Conservation (phyloP, 164 flowering plant species). For the Cinnamomum chago region DNA sequence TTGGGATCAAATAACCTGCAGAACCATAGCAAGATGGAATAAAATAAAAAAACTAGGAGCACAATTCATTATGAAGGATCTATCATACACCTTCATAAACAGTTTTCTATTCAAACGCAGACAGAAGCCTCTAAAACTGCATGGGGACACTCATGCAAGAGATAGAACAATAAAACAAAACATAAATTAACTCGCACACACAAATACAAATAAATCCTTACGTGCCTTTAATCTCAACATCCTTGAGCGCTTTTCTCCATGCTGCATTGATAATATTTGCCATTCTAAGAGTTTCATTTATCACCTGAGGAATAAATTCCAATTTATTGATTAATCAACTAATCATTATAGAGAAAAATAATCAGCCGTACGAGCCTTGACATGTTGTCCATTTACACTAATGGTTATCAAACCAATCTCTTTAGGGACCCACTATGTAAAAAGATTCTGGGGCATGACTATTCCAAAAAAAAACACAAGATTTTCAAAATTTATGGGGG, state of each 20-base stretch:
- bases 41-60: neutral
- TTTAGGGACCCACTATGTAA: neutral
- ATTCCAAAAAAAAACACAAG: too few relatives aligned
- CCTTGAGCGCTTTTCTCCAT: conserved; percentile 86
- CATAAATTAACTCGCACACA: too few relatives aligned
- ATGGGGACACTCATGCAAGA: neutral
- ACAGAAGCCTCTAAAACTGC: neutral
- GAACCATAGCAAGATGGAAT: neutral
- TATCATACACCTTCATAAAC: neutral
- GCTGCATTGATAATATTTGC: conserved; percentile 81
- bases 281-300: conserved; percentile 82
- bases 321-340: neutral
- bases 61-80: neutral
- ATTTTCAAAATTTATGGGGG: too few relatives aligned
- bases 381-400: neutral
- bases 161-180: neutral
- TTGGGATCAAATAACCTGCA: conserved; percentile 77
- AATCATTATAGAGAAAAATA: neutral
- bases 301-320: conserved; percentile 45
- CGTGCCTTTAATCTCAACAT: conserved; percentile 80
- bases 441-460: too few relatives aligned
- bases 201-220: neutral
- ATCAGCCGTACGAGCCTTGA: neutral
- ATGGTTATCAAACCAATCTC: neutral
- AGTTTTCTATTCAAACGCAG: neutral